These are phyloP conservation scores for Ascochyta pisi DNA, from an alignment of 2,329 filamentous ascomycete species.

Conservation along the genomic window DNA sequence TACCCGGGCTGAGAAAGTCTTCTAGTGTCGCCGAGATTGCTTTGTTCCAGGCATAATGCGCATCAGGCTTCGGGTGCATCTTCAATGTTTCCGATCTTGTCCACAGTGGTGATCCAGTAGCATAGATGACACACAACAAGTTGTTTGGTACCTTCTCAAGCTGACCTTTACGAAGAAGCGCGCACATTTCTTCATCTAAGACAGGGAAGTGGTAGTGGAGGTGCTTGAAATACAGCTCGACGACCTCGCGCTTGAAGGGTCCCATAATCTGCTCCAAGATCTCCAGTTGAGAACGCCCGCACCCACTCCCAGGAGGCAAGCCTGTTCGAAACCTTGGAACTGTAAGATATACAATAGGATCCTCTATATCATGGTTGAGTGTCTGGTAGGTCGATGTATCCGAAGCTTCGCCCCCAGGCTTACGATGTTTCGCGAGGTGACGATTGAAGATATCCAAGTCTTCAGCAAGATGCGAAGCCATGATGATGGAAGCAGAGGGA, in stretches of 20 bases:
- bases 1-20: constrained; percentile 51
- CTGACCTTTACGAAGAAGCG: constrained; percentile 44
- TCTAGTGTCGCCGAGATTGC: constrained; percentile 52
- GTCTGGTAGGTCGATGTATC: constrained; percentile 57
- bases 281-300: constrained; percentile 50
- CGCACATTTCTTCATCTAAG: constrained; percentile 49
- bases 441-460: constrained; percentile 51
- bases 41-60: constrained; percentile 52
- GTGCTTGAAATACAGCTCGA: constrained; percentile 56
- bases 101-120: constrained; percentile 49
- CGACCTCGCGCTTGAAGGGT: constrained; percentile 46
- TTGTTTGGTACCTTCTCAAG: constrained; percentile 44
- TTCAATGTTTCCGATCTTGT: constrained; percentile 45
- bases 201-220: constrained; percentile 50
- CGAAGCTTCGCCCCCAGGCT: constrained; percentile 28
- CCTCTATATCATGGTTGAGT: constrained; percentile 54
- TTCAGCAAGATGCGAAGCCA: constrained; percentile 52
- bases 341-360: constrained; percentile 53
- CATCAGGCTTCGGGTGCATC: constrained; percentile 47
- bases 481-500: constrained; percentile 48
- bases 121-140: constrained; percentile 51
- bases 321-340: constrained; percentile 60
- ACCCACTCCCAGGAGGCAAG: constrained; percentile 40
- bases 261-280: constrained; percentile 52
- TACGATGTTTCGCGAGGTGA: constrained; percentile 46